A percentile compares a stretch with the other conserved stretches of the same genome.
Conservation (phyloP, 1,139 yeast species). For the Geotrichum candidum region DNA sequence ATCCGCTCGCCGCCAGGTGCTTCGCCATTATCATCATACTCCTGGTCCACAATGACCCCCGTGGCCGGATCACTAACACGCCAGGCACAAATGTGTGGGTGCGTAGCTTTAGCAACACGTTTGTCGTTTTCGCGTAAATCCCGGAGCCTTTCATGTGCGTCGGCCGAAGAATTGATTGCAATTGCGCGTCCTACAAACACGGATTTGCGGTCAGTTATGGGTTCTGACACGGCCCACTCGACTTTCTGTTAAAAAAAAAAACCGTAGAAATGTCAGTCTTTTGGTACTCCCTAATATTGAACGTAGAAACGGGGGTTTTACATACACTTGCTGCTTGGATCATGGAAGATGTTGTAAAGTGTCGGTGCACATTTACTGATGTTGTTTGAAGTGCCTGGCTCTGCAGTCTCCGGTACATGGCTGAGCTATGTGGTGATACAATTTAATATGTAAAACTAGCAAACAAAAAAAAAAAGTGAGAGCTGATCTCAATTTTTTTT, state of each 20-base stretch:
- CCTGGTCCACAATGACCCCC: constrained; percentile 18
- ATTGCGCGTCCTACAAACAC: constrained; percentile 74
- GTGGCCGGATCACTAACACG: constrained; percentile 41
- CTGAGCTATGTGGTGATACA: background rate
- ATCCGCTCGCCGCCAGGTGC: constrained; percentile 79
- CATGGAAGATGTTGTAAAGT: background rate
- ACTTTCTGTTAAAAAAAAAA: background rate
- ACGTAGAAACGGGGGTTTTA: background rate
- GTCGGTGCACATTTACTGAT: background rate
- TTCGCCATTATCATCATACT: constrained; percentile 70
- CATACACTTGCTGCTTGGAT: background rate
- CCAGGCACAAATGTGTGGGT: constrained; percentile 71
- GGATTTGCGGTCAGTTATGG: constrained; percentile 73
- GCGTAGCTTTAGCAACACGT: constrained; percentile 58
- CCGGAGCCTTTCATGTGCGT: constrained; percentile 50
- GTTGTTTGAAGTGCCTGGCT: background rate
- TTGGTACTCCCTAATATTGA: background rate
- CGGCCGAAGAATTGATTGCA: constrained; percentile 51
- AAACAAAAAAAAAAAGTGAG: background rate
- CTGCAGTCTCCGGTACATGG: background rate
- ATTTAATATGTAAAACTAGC: background rate
- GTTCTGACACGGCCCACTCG: constrained; percentile 62
- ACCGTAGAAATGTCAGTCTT: background rate
- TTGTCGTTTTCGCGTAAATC: constrained; percentile 45
- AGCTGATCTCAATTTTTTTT: background rate